These are phyloP conservation scores for Durotheca rogersii DNA, from an alignment of 495 filamentous ascomycete genomes.

Conservation along the genomic window DNA sequence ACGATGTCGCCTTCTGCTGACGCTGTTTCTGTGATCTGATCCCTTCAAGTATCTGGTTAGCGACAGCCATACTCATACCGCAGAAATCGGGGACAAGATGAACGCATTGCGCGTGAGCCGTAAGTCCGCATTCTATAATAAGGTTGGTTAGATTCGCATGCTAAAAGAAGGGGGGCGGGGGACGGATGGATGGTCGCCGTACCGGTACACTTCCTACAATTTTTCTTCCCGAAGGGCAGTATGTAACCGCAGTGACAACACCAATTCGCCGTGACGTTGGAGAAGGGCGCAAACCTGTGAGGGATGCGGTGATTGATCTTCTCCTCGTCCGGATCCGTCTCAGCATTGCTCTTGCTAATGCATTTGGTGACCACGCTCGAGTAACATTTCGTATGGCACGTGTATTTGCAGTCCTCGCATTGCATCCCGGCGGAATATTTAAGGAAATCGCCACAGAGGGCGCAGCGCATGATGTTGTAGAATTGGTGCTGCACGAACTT, in stretches of 20 bases:
- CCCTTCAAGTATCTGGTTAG: constrained; percentile 83
- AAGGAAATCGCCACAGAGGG: constrained; percentile 95
- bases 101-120: constrained; percentile 85
- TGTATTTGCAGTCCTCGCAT: constrained; percentile 99
- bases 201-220: constrained; percentile 88
- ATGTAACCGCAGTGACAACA: constrained; percentile 99
- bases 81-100: constrained; percentile 99
- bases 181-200: constrained; percentile 36
- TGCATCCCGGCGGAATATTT: constrained; percentile 99
- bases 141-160: constrained; percentile 24
- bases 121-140: constrained; percentile 80
- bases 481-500: constrained; percentile 97
- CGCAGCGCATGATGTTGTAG: constrained; percentile 99
- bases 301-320: constrained; percentile 99
- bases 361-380: constrained; percentile 98
- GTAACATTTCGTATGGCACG: constrained; percentile 97
- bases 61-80: constrained; percentile 97
- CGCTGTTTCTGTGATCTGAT: constrained; percentile 62
- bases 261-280: constrained; percentile 98
- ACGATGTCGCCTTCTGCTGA: constrained; percentile 49
- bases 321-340: constrained; percentile 96
- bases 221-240: constrained; percentile 93
- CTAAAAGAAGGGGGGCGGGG: constrained; percentile 1
- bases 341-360: constrained; percentile 98
- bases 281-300: constrained; percentile 90